Evolutionary conservation across 352 stramenopile species (phyloP).

Genomic region (Globisporangium camurandrum): DNA sequence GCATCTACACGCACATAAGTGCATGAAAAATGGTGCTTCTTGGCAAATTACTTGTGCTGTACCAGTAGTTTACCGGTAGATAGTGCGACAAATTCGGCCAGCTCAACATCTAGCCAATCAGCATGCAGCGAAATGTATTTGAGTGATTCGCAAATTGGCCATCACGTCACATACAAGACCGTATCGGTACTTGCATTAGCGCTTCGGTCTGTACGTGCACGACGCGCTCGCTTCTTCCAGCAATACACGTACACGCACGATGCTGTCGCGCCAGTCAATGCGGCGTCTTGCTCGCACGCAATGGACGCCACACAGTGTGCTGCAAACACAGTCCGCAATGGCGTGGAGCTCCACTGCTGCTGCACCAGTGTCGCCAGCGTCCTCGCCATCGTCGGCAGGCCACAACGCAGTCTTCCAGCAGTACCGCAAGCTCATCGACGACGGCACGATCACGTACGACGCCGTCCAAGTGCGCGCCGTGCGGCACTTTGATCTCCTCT

Average conservation of each 20-base stretch:
- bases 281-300: slow-evolving; percentile 2
- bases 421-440: slow-evolving; percentile 56
- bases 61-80: too few relatives aligned
- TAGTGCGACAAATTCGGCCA: too few relatives aligned
- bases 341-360: too few relatives aligned
- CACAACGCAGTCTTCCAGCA: slow-evolving; percentile 10
- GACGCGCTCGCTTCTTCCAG: too few relatives aligned
- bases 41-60: too few relatives aligned
- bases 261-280: slow-evolving; percentile 3
- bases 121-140: too few relatives aligned
- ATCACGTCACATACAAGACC: too few relatives aligned
- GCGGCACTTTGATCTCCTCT: slow-evolving; percentile 54
- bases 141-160: too few relatives aligned
- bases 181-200: too few relatives aligned
- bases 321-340: slow-evolving; percentile 3
- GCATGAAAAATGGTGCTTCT: too few relatives aligned
- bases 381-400: background rate
- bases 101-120: too few relatives aligned
- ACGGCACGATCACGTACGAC: slow-evolving; percentile 57
- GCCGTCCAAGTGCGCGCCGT: slow-evolving; percentile 58
- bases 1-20: background rate
- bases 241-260: background rate
- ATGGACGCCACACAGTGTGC: slow-evolving; percentile 1
- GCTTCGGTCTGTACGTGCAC: too few relatives aligned
- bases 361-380: background rate